A percentile compares a stretch with the other conserved stretches of the same genome.
Evolutionary conservation across 352 stramenopile species (phyloP).

Genomic region (Hyaloperonospora arabidopsidis): DNA sequence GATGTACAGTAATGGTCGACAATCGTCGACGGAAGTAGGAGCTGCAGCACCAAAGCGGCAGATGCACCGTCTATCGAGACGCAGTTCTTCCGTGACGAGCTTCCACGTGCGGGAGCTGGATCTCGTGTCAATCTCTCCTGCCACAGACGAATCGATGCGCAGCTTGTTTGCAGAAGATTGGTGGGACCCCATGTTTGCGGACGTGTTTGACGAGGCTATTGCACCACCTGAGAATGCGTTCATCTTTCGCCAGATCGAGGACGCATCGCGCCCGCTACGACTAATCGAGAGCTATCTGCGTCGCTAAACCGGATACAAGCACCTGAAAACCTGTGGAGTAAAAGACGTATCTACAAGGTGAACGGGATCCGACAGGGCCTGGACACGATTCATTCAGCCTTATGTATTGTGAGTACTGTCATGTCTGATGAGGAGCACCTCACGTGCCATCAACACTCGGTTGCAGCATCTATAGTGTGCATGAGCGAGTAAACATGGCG

Average conservation of each 20-base stretch:
- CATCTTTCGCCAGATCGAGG: slow-evolving; percentile 42
- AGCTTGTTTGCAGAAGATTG: slow-evolving; percentile 25
- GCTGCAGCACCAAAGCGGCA: slow-evolving; percentile 9
- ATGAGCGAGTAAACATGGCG: too few species aligned
- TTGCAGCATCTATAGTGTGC: too few species aligned
- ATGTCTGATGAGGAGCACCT: too few species aligned
- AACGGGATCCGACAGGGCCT: too few species aligned
- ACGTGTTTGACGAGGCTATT: slow-evolving; percentile 51
- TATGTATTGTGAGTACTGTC: too few species aligned
- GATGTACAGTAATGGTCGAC: slow-evolving; percentile 7
- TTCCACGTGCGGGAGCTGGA: slow-evolving; percentile 58
- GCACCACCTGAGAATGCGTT: slow-evolving; percentile 45
- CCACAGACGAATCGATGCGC: slow-evolving; percentile 19
- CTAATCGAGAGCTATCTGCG: slow-evolving; percentile 35
- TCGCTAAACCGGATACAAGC: slow-evolving; percentile 9
- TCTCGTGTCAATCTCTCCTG: slow-evolving; percentile 28
- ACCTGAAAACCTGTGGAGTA: neutral
- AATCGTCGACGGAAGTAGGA: slow-evolving; percentile 1
- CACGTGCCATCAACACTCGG: too few species aligned
- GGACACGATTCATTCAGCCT: too few species aligned
- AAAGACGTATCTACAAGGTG: too few species aligned
- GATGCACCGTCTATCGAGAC: slow-evolving; percentile 23
- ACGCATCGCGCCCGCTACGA: slow-evolving; percentile 20
- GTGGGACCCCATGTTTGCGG: slow-evolving; percentile 37
- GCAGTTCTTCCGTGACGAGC: slow-evolving; percentile 35